Percentiles rank a stretch among this genome's conserved stretches.
These are phyloP conservation scores for Hypoxylon sp. DNA, from an alignment of 2,329 filamentous ascomycete genomes.

Conservation along the genomic window DNA sequence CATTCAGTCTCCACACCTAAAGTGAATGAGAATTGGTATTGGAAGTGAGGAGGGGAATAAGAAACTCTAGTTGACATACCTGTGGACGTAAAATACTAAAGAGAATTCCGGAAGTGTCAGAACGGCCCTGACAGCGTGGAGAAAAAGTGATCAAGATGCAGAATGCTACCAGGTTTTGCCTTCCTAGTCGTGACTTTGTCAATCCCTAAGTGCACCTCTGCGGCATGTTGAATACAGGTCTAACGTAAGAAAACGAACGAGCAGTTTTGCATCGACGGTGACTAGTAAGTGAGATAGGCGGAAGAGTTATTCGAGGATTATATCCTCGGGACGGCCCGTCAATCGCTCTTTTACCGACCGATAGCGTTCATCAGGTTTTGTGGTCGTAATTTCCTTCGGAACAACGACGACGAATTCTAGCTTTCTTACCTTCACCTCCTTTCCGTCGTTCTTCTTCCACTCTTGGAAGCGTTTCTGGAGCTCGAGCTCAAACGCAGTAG, in stretches of 20 bases:
- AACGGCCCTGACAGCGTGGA: not conserved
- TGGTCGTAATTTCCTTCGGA: slow-evolving; percentile 37
- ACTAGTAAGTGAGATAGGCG: not conserved
- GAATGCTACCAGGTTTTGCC: not conserved
- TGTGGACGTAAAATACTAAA: not conserved
- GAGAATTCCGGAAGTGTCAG: not conserved
- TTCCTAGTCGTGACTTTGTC: not conserved
- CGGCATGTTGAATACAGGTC: not conserved
- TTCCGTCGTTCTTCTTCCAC: slow-evolving; percentile 50
- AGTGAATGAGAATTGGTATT: not conserved
- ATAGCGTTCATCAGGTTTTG: slow-evolving; percentile 41
- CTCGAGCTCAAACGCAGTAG: slow-evolving; percentile 38
- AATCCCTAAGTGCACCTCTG: not conserved
- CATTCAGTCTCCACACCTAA: not conserved
- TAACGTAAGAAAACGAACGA: not conserved
- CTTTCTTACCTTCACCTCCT: slow-evolving; percentile 31
- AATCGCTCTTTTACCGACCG: slow-evolving; percentile 41
- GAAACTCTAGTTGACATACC: not conserved
- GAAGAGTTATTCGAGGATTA: slow-evolving; percentile 47
- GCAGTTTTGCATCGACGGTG: not conserved
- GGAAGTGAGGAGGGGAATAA: not conserved
- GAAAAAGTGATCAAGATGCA: not conserved
- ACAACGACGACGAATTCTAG: slow-evolving; percentile 49
- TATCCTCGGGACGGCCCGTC: slow-evolving; percentile 47
- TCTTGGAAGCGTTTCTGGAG: slow-evolving; percentile 46